A percentile compares a stretch with the other conserved stretches of the same genome.
phyloP scores from a whole-genome alignment of 2,329 filamentous ascomycete species.

The Alternaria rosae region DNA sequence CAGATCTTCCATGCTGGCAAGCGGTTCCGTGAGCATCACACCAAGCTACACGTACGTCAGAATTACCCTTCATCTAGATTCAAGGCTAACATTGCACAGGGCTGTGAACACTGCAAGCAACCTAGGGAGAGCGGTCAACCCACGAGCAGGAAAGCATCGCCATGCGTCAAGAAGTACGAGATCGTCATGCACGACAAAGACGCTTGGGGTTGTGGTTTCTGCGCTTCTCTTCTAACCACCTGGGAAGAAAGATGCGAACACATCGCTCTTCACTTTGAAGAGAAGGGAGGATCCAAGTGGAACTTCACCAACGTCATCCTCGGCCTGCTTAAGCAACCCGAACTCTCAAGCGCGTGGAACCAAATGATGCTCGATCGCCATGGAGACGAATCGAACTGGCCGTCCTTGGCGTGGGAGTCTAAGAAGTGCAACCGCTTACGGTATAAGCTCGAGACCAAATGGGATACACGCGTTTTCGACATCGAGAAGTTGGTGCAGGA shows the following conservation, averaged over 20 bases:
- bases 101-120: conserved; percentile 70
- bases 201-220: conserved; percentile 75
- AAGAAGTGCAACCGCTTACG: conserved; percentile 69
- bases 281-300: conserved; percentile 69
- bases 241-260: conserved; percentile 73
- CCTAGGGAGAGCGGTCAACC: conserved; percentile 61
- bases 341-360: conserved; percentile 69
- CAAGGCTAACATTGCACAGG: conserved; percentile 33
- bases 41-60: conserved; percentile 65
- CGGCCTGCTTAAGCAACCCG: conserved; percentile 70
- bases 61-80: not conserved
- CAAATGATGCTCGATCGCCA: conserved; percentile 62
- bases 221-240: conserved; percentile 67
- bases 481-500: conserved; percentile 65
- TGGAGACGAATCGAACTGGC: conserved; percentile 60
- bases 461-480: conserved; percentile 60
- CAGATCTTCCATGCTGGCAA: conserved; percentile 73
- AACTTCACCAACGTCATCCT: conserved; percentile 74
- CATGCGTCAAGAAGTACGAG: conserved; percentile 50
- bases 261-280: conserved; percentile 72
- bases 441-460: conserved; percentile 71
- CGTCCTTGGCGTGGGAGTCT: conserved; percentile 65
- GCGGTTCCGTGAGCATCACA: conserved; percentile 73
- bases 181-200: conserved; percentile 66
- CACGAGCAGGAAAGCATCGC: conserved; percentile 63